Conservation (phyloP, 2,329 filamentous ascomycete species). For the Cytospora mali region DNA sequence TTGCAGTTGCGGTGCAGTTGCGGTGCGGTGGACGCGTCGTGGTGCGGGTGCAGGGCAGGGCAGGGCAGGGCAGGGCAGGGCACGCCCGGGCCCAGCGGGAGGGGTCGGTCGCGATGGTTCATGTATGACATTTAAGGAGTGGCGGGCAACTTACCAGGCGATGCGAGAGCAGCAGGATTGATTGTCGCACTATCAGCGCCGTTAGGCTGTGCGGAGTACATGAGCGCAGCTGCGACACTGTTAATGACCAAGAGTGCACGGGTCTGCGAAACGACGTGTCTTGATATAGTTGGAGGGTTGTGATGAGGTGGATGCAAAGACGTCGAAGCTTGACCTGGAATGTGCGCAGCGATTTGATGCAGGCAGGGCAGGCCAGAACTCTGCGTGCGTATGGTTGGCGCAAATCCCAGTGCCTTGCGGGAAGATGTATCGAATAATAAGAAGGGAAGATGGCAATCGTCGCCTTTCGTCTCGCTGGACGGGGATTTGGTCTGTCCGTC, state of each 20-base stretch:
- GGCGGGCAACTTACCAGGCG: constrained; percentile 63
- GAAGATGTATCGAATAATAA: constrained; percentile 35
- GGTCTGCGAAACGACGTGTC: constrained; percentile 62
- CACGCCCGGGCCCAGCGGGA: constrained; percentile 27
- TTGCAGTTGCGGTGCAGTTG: constrained; percentile 12
- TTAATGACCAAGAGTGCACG: constrained; percentile 41
- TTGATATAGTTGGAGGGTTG: constrained; percentile 60
- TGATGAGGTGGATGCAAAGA: constrained; percentile 36
- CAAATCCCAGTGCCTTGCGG: constrained; percentile 37
- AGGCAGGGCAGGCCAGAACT: constrained; percentile 40
- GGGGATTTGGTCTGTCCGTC: constrained; percentile 26
- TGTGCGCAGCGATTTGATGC: constrained; percentile 44
- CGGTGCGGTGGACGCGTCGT: constrained; percentile 10
- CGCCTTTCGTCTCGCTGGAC: constrained; percentile 24
- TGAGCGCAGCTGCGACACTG: constrained; percentile 47
- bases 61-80: constrained; percentile 25
- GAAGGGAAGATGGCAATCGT: constrained; percentile 30
- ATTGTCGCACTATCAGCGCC: constrained; percentile 86
- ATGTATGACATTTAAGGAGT: constrained; percentile 28
- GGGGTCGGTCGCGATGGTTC: constrained; percentile 30
- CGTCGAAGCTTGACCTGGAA: constrained; percentile 38
- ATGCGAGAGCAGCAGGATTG: constrained; percentile 85
- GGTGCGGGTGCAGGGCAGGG: constrained; percentile 16
- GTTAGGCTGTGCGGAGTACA: constrained; percentile 68
- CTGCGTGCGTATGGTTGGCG: constrained; percentile 53